Conservation (phyloP, 2,329 filamentous ascomycete species). For the Stemphylium vesicarium region DNA sequence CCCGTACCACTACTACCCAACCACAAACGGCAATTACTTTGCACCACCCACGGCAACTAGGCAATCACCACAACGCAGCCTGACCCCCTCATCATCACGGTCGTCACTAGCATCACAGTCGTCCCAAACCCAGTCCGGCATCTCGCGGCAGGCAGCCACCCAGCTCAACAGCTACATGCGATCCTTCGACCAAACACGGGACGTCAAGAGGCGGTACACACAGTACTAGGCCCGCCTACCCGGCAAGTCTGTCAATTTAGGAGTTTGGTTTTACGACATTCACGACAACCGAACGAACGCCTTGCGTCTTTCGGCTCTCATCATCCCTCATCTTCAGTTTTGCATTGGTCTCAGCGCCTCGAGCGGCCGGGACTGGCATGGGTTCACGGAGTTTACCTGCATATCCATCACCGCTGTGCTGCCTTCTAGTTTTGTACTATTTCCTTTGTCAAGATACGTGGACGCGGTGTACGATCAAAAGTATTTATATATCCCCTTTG, state of each 20-base stretch:
- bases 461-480: constrained; percentile 41
- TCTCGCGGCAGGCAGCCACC: constrained; percentile 78
- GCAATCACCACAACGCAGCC: constrained; percentile 49
- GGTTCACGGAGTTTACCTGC: constrained; percentile 32
- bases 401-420: constrained; percentile 25
- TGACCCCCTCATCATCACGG: constrained; percentile 74
- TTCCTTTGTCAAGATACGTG: constrained; percentile 25
- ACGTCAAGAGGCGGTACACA: constrained; percentile 54
- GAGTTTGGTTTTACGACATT: constrained; percentile 30
- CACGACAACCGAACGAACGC: constrained; percentile 19
- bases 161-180: constrained; percentile 86
- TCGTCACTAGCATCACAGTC: constrained; percentile 82
- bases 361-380: constrained; percentile 19
- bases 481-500: constrained; percentile 31
- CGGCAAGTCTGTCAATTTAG: constrained; percentile 2
- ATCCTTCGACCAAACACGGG: constrained; percentile 84
- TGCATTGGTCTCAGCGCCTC: constrained; percentile 14
- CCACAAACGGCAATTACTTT: constrained; percentile 48
- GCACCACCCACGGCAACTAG: constrained; percentile 35
- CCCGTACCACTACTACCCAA: constrained; percentile 48
- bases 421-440: constrained; percentile 31
- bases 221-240: constrained; percentile 29
- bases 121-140: constrained; percentile 54
- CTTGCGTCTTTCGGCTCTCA: constrained; percentile 12
- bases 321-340: constrained; percentile 11